phyloP scores from a whole-genome alignment of 176 grass and related monocot genomes.

The Oryza longistaminata region DNA sequence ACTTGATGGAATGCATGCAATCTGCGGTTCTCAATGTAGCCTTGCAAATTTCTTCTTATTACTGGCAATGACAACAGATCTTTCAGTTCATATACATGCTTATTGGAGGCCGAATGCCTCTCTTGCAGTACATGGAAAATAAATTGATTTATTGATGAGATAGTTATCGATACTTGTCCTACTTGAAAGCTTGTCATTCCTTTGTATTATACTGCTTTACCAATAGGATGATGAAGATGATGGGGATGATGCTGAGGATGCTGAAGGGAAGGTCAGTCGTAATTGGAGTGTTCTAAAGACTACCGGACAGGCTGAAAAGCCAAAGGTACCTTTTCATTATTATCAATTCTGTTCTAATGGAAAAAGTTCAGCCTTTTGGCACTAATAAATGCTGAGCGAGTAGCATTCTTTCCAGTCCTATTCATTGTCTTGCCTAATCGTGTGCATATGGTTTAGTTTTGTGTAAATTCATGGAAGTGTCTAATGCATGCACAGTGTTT shows the following conservation, averaged over 20 bases:
- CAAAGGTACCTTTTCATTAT: constrained; percentile 57
- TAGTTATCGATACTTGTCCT: background rate
- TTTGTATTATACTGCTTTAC: constrained; percentile 19
- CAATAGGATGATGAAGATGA: constrained; percentile 58
- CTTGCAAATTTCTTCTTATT: constrained; percentile 12
- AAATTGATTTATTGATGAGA: constrained; percentile 11
- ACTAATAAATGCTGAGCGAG: background rate
- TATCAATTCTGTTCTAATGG: constrained; percentile 2
- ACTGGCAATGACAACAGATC: constrained; percentile 2
- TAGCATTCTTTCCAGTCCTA: constrained; percentile 23
- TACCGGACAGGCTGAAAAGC: constrained; percentile 58
- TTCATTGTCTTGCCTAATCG: constrained; percentile 2
- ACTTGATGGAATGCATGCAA: constrained; percentile 12
- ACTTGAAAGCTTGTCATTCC: background rate
- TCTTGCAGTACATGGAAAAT: background rate
- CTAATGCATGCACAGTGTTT: constrained; percentile 18
- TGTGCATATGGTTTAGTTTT: background rate
- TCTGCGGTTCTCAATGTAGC: constrained; percentile 8
- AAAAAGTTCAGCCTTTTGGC: constrained; percentile 29
- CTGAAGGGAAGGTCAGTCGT: constrained; percentile 47
- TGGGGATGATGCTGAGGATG: constrained; percentile 41
- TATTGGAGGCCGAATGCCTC: constrained; percentile 20
- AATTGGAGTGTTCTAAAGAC: constrained; percentile 87
- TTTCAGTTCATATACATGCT: constrained; percentile 4
- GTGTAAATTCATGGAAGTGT: constrained; percentile 12